phyloP scores from a whole-genome alignment of 2,329 filamentous ascomycete genomes.

The Beauveria australis region DNA sequence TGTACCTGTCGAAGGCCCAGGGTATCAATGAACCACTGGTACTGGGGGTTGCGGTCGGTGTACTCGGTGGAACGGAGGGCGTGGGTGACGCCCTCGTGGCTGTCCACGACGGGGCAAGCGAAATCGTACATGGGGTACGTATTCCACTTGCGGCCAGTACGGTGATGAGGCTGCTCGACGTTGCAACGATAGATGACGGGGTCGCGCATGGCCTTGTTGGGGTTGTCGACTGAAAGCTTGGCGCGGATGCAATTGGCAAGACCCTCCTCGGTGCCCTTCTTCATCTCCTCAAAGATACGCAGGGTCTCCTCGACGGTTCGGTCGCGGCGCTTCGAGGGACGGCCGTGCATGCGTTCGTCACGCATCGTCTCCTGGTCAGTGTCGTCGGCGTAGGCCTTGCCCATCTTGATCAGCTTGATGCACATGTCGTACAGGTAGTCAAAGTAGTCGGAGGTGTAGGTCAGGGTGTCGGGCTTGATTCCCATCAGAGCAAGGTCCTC shows the following conservation, averaged over 20 bases:
- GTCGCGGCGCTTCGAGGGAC: slow-evolving; percentile 74
- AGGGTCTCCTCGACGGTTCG: slow-evolving; percentile 75
- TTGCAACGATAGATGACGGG: slow-evolving; percentile 94
- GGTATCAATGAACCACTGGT: slow-evolving; percentile 75
- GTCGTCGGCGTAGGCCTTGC: slow-evolving; percentile 89
- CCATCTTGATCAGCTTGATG: slow-evolving; percentile 74
- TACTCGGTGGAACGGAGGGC: slow-evolving; percentile 80
- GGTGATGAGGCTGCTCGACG: slow-evolving; percentile 57
- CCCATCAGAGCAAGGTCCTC: slow-evolving; percentile 88
- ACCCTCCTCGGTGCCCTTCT: slow-evolving; percentile 70
- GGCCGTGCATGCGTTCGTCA: slow-evolving; percentile 73
- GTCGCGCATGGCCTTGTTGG: slow-evolving; percentile 92
- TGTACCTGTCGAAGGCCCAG: slow-evolving; percentile 67
- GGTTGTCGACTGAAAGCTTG: slow-evolving; percentile 84
- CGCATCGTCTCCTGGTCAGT: slow-evolving; percentile 86
- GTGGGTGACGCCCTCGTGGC: slow-evolving; percentile 74
- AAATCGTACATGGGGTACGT: slow-evolving; percentile 86
- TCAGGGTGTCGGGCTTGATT: slow-evolving; percentile 77
- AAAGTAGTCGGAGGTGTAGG: slow-evolving; percentile 94
- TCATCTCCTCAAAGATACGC: slow-evolving; percentile 88
- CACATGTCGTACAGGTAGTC: slow-evolving; percentile 82
- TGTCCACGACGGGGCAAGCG: slow-evolving; percentile 74
- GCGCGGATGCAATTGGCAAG: slow-evolving; percentile 85
- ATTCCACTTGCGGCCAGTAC: slow-evolving; percentile 73
- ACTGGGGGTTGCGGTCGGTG: slow-evolving; percentile 78